Evolutionary conservation across 2,329 filamentous ascomycete genomes (phyloP).

Genomic region (Cercospora zeina): DNA sequence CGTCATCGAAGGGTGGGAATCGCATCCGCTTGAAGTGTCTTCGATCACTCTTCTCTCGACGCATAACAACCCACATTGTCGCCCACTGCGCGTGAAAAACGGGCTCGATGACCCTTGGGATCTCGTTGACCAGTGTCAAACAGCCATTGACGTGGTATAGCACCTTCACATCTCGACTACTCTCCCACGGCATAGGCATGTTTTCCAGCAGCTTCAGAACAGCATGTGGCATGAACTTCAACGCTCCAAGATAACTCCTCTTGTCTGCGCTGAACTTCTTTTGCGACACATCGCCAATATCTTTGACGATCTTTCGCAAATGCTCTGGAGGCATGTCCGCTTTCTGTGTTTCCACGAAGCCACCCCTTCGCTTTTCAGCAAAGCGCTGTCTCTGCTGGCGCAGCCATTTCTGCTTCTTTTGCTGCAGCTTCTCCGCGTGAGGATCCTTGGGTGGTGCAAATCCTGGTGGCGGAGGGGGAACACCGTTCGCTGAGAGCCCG

Average conservation of each 20-base stretch:
- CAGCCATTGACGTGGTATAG: slow-evolving; percentile 98
- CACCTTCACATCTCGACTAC: slow-evolving; percentile 92
- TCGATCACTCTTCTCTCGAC: slow-evolving; percentile 94
- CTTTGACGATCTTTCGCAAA: slow-evolving; percentile 94
- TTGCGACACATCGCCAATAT: slow-evolving; percentile 98
- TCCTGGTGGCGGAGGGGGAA: slow-evolving; percentile 73
- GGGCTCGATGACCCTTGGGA: slow-evolving; percentile 92
- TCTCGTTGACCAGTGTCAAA: slow-evolving; percentile 94
- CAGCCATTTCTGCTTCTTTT: slow-evolving; percentile 99
- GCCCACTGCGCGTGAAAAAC: slow-evolving; percentile 99
- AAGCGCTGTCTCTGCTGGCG: slow-evolving; percentile 88
- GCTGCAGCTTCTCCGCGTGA: slow-evolving; percentile 88
- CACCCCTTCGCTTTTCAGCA: slow-evolving; percentile 92
- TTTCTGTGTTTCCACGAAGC: slow-evolving; percentile 97
- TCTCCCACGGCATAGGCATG: slow-evolving; percentile 99
- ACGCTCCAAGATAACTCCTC: slow-evolving; percentile 90
- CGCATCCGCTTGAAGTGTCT: slow-evolving; percentile 98
- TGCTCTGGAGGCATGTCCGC: slow-evolving; percentile 98
- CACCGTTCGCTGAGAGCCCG: slow-evolving; percentile 45
- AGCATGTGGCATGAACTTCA: slow-evolving; percentile 99
- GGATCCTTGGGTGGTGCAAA: slow-evolving; percentile 79
- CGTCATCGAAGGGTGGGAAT: slow-evolving; percentile 97
- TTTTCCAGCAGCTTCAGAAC: slow-evolving; percentile 97
- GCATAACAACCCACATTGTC: slow-evolving; percentile 99
- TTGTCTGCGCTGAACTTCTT: slow-evolving; percentile 99